phyloP scores from a whole-genome alignment of 768 basidiomycete species.

The Postia placenta region DNA sequence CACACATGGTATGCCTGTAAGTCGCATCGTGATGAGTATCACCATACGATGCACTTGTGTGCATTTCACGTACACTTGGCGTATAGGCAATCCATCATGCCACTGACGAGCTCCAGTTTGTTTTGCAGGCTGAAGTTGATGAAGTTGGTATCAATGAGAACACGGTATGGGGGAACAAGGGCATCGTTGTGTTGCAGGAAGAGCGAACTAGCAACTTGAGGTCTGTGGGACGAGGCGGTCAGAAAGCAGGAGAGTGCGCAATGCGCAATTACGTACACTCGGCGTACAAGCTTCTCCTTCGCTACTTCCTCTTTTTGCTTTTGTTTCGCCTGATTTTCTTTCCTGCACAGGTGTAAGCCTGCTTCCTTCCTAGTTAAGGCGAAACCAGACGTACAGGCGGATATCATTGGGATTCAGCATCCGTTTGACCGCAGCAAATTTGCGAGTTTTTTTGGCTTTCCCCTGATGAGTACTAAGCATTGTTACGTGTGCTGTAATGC shows the following conservation, averaged over 20 bases:
- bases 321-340: slow-evolving; percentile 89
- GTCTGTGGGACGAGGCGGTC: too few relatives aligned
- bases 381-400: slow-evolving; percentile 57
- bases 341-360: slow-evolving; percentile 41
- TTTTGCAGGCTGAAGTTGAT: slow-evolving; percentile 99
- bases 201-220: slow-evolving; percentile 83
- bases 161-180: slow-evolving; percentile 93
- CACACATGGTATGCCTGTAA: slow-evolving; percentile 87
- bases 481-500: too few relatives aligned
- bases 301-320: slow-evolving; percentile 78
- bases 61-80: slow-evolving; percentile 74
- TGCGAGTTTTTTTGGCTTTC: slow-evolving; percentile 89
- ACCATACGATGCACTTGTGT: background rate
- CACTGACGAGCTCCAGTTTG: slow-evolving; percentile 89
- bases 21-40: background rate
- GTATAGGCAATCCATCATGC: slow-evolving; percentile 99
- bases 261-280: slow-evolving; percentile 54
- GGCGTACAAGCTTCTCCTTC: slow-evolving; percentile 69
- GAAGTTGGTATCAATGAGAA: slow-evolving; percentile 98
- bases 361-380: background rate
- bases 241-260: background rate
- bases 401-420: slow-evolving; percentile 92
- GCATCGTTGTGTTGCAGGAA: slow-evolving; percentile 95
- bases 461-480: too few relatives aligned
- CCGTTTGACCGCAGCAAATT: slow-evolving; percentile 92